Evolutionary conservation across 2,329 filamentous ascomycete genomes (phyloP).

Genomic region (Pseudogymnoascus destructans): DNA sequence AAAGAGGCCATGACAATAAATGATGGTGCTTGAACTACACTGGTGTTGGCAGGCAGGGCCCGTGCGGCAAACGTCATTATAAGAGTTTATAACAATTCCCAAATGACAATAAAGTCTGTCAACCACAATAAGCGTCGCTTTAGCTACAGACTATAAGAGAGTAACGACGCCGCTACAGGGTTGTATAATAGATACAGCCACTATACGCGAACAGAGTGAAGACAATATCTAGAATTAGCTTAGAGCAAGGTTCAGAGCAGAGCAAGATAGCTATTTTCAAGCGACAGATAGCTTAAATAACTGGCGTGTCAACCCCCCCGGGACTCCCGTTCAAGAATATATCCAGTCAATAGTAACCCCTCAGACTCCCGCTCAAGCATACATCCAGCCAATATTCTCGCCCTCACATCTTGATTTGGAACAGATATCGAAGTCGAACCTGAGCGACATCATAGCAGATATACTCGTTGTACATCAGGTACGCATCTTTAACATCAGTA

Average conservation of each 20-base stretch:
- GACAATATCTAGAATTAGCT: not conserved
- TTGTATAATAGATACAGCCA: not conserved
- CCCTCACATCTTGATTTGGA: not conserved
- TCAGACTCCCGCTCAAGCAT: not conserved
- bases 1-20: not conserved
- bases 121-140: not conserved
- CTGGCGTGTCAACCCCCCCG: not conserved
- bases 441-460: constrained; percentile 54
- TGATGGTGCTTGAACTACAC: not conserved
- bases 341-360: too few species aligned
- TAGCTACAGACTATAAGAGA: not conserved
- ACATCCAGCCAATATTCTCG: not conserved
- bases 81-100: not conserved
- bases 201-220: not conserved
- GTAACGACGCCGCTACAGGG: not conserved
- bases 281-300: not conserved
- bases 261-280: not conserved
- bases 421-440: constrained; percentile 1
- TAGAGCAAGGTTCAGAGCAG: not conserved
- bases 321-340: not conserved
- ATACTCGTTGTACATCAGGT: constrained; percentile 58
- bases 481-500: constrained; percentile 34
- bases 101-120: not conserved
- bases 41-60: not conserved
- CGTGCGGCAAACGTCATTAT: not conserved